These are phyloP conservation scores for Fusarium longipes DNA, from an alignment of 2,329 filamentous ascomycete genomes.

Conservation along the genomic window DNA sequence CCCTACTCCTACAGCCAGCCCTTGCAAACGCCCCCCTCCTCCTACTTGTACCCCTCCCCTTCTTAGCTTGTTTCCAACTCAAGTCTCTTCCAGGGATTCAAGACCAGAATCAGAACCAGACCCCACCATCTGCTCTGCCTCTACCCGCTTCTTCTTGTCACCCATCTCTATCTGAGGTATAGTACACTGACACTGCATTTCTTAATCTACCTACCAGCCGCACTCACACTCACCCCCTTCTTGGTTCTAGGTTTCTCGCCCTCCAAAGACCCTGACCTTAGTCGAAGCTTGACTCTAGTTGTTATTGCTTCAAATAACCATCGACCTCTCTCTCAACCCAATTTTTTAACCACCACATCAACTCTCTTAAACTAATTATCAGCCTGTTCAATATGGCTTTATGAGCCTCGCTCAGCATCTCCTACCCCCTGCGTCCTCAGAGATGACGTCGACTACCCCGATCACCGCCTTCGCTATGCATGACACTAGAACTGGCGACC, in stretches of 20 bases:
- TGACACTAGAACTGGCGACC: conserved; percentile 51
- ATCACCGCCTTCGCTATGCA: conserved; percentile 47
- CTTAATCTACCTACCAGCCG: conserved; percentile 27
- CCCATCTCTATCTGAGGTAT: conserved; percentile 28
- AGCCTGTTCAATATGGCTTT: conserved; percentile 35
- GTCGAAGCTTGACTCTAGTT: conserved; percentile 7
- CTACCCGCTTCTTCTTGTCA: conserved; percentile 35
- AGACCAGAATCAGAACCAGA: conserved; percentile 18
- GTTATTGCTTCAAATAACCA: conserved; percentile 24
- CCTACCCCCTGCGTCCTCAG: conserved; percentile 29
- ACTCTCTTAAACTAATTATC: conserved; percentile 17
- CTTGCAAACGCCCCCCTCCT: conserved; percentile 1
- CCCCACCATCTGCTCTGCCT: conserved; percentile 38
- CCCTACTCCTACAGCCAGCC: conserved; percentile 1
- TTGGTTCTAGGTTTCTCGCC: conserved; percentile 22
- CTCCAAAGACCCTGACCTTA: conserved; percentile 20
- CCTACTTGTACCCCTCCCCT: conserved; percentile 29
- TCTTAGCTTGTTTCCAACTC: conserved; percentile 43
- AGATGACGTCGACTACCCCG: conserved; percentile 45
- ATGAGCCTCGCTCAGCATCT: conserved; percentile 35
- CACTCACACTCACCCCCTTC: conserved; percentile 15
- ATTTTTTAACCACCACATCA: not conserved
- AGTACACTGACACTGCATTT: conserved; percentile 19
- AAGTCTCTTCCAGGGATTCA: conserved; percentile 41
- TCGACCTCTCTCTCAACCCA: not conserved